phyloP scores from a whole-genome alignment of 2,329 filamentous ascomycete species.

The Aureobasidium sp. region DNA sequence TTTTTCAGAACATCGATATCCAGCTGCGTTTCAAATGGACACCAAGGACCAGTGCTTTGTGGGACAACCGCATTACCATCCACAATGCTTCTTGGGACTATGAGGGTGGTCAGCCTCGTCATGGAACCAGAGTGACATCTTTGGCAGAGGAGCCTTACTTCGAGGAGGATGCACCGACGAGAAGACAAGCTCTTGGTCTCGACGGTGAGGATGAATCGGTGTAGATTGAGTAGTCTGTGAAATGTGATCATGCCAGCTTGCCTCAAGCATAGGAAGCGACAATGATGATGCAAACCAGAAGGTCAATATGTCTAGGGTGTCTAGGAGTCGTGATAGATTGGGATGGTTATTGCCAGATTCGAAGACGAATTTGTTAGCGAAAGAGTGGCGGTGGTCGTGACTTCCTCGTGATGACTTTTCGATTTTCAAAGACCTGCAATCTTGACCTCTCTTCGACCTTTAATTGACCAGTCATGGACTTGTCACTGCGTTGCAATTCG shows the following conservation, averaged over 20 bases:
- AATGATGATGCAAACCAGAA: too few species aligned
- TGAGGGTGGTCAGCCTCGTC: constrained; percentile 57
- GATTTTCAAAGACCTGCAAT: neutral
- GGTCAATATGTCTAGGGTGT: too few species aligned
- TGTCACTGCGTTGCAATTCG: constrained; percentile 69
- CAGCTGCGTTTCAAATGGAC: constrained; percentile 68
- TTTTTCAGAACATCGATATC: constrained; percentile 54
- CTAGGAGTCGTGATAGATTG: too few species aligned
- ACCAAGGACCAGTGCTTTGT: constrained; percentile 57
- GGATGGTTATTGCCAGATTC: too few species aligned
- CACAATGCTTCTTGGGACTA: constrained; percentile 72
- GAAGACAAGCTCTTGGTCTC: constrained; percentile 60
- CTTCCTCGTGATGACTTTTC: neutral
- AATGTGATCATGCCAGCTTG: too few species aligned
- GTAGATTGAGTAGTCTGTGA: neutral
- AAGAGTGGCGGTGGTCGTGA: too few species aligned
- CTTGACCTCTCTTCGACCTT: neutral
- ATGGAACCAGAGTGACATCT: constrained; percentile 65
- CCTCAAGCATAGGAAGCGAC: too few species aligned
- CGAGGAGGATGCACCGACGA: constrained; percentile 55
- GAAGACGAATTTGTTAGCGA: too few species aligned
- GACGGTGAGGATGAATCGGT: constrained; percentile 26
- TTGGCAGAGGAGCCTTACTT: constrained; percentile 67
- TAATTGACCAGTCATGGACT: constrained; percentile 57
- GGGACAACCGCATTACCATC: constrained; percentile 69